Base-by-base conservation (phyloP, 139 green algal species). In the Pseudopediastrum boryanum region DNA sequence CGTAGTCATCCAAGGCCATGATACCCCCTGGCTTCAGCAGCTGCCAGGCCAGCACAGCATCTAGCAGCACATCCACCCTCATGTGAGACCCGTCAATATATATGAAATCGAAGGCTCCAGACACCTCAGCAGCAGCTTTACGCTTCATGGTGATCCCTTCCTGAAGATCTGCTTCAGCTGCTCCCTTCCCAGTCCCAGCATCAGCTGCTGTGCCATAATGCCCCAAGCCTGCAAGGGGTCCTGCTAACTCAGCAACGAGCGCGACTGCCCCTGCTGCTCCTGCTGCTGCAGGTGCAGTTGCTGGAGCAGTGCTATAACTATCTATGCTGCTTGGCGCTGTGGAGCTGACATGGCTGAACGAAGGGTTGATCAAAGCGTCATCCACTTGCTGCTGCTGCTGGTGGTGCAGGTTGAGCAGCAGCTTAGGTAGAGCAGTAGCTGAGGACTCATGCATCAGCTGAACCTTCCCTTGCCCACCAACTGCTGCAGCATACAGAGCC, bases 51-150 rank as follows among this genome's bases (percentile, higher is more conserved):
- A 43, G n/a, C 8, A 69, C 63, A 71, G 63, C 63, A 51, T 71
- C 31, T 12, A 48, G 35, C 36, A 71, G 19, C 9, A 48, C 63
- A 51, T 71, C 61, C 10, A 42, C 61, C 23, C 61, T 13, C 61
- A 69, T 69, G n/a, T 69, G 61, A 13, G 61, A 69, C 6, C 61
- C 61, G 44, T 69, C 61, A 69, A 69, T 69, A 36, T 69, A 69
- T 7, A 69, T 41, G 35, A 69, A 5, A 41, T 46, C 63, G 51
- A 48, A 71, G n/a, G n/a, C n/a, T n/a, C n/a, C n/a, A n/a, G n/a
- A n/a, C n/a, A n/a, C n/a, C n/a, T n/a, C n/a, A n/a, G n/a, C n/a
- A n/a, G n/a, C n/a, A n/a, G n/a, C n/a, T n/a, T n/a, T n/a, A n/a
- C n/a, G n/a, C n/a, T n/a, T n/a, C n/a, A n/a, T n/a, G n/a, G n/a